Evolutionary conservation across 225 moss, liverwort and hornwort genomes (phyloP), one percentile per base, ranked within the genome.

Genomic region (Asterella californica): DNA sequence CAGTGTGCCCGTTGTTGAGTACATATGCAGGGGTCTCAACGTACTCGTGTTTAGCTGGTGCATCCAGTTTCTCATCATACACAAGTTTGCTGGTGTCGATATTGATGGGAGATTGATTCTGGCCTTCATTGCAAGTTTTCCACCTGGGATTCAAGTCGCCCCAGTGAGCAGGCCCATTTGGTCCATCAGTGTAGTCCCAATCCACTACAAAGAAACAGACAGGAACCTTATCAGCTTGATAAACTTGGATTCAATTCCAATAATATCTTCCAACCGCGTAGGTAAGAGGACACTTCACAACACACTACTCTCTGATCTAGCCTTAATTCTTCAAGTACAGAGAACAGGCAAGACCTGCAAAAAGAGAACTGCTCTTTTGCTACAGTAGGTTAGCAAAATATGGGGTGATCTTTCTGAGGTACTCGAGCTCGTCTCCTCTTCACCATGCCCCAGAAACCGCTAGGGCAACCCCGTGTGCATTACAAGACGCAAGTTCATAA

Each of bases 121-220:
- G 21, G 63, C 84, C 87, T 24, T 48, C 66, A 55, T 59, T 70
- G 76, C 87, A 88, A 1, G 63, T 50, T 63, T 76, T 81, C 84
- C 84, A 88, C 62, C 76, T 79, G 10, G 87, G 87, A 19, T 75
- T 42, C 42, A 87, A 81, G 47, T 84, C 87, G 78, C 82, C 47
- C 87, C 87, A 88, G 71, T 88, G 87, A 62, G 80, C 85, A 82
- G 87, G 87, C 34, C 87, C 87, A 71, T 54, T 75, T 33, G 87
- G 83, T 24, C 87, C 87, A 57, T 79, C 66, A 21, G 78, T 81
- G 65, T 88, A 88, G 76, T 88, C 87, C 88, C 88, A 91, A 46
- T 72, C 69, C 7, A 59, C 75, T 76, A 36, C 21, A 60, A 7
- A 6, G 30, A 52, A 37, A 37, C 57, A 70, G 17, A 76, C 14